These are phyloP conservation scores for Trapa bicornis DNA, from an alignment of 345 rosid genomes.

Conservation along the genomic window DNA sequence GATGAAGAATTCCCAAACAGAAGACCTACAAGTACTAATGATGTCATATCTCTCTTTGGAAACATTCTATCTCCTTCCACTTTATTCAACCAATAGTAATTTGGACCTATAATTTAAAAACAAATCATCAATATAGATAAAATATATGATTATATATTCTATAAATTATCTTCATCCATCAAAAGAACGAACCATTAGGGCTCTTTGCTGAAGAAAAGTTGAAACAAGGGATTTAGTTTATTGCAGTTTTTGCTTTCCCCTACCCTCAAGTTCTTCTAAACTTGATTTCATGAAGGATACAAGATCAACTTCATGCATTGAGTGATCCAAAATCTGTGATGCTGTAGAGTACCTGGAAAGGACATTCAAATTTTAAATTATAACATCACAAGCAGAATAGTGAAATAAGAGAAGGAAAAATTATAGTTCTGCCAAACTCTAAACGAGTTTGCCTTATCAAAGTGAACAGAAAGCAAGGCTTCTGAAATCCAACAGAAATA, in stretches of 20 bases:
- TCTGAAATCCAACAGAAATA: neutral
- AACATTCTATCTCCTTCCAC: constrained; percentile 21
- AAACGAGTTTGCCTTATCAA: neutral
- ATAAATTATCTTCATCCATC: neutral
- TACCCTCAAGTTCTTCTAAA: constrained; percentile 49
- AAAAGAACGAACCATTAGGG: neutral
- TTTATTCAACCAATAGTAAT: constrained; percentile 70
- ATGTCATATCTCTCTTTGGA: constrained; percentile 33
- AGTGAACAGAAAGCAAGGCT: neutral
- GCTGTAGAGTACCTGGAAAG: constrained; percentile 40
- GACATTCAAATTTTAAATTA: constrained; percentile 9
- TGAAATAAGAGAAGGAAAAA: neutral
- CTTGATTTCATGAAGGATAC: constrained; percentile 36
- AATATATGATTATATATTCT: neutral
- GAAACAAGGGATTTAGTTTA: neutral
- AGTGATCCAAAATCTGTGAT: constrained; percentile 25
- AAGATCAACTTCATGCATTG: constrained; percentile 23
- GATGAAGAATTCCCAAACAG: constrained; percentile 25
- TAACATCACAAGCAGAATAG: neutral
- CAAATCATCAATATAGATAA: neutral
- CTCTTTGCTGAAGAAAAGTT: neutral
- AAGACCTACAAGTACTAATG: constrained; percentile 46
- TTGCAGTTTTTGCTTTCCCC: neutral
- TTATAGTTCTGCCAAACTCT: neutral
- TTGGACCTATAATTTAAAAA: constrained; percentile 28